Evolutionary conservation across 305 asterid species (phyloP).

Genomic region (Fraxinus ornus): DNA sequence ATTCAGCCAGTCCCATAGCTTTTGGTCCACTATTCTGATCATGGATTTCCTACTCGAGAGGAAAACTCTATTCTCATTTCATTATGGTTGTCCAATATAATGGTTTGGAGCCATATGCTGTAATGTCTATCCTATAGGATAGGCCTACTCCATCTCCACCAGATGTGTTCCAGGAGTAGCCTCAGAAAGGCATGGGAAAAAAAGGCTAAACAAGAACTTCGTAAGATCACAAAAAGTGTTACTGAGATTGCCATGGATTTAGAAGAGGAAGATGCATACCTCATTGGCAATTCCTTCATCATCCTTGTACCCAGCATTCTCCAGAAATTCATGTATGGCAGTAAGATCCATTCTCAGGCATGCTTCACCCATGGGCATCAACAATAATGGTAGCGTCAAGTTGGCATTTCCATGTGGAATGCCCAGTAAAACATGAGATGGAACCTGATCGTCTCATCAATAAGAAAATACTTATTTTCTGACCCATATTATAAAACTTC

Average conservation of each 20-base stretch:
- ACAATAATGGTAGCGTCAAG: slow-evolving; percentile 41
- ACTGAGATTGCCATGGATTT: background rate
- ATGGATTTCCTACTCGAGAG: background rate
- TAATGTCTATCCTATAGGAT: background rate
- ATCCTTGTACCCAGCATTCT: slow-evolving; percentile 76
- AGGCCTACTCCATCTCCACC: background rate
- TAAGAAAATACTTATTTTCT: background rate
- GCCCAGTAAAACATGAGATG: slow-evolving; percentile 66
- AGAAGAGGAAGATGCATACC: slow-evolving; percentile 38
- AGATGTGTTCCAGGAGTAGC: background rate
- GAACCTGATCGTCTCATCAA: slow-evolving; percentile 42
- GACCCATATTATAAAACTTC: background rate
- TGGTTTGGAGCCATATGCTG: background rate
- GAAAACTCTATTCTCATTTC: background rate
- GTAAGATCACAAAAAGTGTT: background rate
- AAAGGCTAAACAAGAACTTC: background rate
- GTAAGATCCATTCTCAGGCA: slow-evolving; percentile 84
- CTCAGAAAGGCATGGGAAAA: too few relatives aligned
- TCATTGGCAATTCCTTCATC: slow-evolving; percentile 91
- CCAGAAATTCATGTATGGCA: slow-evolving; percentile 83
- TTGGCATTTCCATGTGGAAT: slow-evolving; percentile 51
- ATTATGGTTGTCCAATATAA: background rate
- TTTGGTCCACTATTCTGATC: background rate
- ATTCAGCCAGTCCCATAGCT: background rate
- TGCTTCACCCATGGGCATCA: slow-evolving; percentile 86